Evolutionary conservation across 768 basidiomycete species (phyloP).

Genomic region (Lactifluus pinguis): DNA sequence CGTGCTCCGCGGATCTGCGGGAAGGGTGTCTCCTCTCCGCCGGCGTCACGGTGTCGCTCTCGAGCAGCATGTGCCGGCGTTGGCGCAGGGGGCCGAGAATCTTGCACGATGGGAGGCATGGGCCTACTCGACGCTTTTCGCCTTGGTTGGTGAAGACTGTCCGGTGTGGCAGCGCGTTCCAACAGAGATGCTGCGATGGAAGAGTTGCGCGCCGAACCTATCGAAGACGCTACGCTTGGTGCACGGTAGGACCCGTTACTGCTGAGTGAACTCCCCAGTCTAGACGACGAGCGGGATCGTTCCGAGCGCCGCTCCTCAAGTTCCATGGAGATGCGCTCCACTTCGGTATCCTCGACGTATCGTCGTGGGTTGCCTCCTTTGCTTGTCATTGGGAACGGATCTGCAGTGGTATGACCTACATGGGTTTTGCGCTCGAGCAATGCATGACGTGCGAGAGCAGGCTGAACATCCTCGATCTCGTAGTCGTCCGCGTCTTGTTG

Average conservation of each 20-base stretch:
- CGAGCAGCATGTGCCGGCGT: slow-evolving; percentile 8
- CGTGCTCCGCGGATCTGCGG: slow-evolving; percentile 74
- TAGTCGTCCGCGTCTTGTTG: slow-evolving; percentile 21
- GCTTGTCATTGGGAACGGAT: slow-evolving; percentile 28
- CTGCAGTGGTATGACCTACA: slow-evolving; percentile 46
- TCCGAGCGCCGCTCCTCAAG: slow-evolving; percentile 58
- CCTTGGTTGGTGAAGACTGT: neutral
- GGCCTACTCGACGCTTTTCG: neutral
- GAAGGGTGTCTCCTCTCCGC: slow-evolving; percentile 47
- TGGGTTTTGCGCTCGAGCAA: slow-evolving; percentile 39
- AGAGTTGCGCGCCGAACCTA: neutral
- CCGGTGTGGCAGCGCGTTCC: neutral
- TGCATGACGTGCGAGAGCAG: slow-evolving; percentile 12
- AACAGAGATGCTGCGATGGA: neutral
- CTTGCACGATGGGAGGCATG: neutral
- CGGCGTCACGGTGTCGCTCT: neutral
- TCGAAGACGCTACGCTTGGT: slow-evolving; percentile 14
- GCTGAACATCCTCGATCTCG: slow-evolving; percentile 8
- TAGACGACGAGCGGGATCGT: slow-evolving; percentile 23
- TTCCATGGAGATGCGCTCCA: slow-evolving; percentile 56
- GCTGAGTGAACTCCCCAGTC: slow-evolving; percentile 12
- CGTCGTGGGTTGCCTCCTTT: slow-evolving; percentile 23
- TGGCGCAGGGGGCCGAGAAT: slow-evolving; percentile 9
- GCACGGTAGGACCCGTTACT: slow-evolving; percentile 14
- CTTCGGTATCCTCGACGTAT: slow-evolving; percentile 49